Percentiles rank a stretch among this genome's conserved stretches.
These are phyloP conservation scores for Naumovozyma castellii DNA, from an alignment of 805 yeast genomes.

Conservation along the genomic window DNA sequence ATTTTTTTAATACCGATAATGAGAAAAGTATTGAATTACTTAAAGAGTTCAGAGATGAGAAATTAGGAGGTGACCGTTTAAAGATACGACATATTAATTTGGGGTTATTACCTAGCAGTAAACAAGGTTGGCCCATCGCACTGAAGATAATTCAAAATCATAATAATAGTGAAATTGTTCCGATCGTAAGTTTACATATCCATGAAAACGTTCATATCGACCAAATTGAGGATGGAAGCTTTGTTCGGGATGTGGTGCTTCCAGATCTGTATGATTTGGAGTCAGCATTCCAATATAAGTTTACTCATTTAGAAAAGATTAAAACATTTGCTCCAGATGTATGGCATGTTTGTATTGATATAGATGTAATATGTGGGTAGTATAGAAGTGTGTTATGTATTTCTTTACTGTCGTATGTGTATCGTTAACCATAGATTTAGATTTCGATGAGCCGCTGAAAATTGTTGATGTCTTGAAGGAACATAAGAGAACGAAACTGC, in stretches of 20 bases:
- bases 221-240: constrained; percentile 29
- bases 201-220: constrained; percentile 61
- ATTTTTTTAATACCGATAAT: constrained; percentile 57
- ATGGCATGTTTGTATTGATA: constrained; percentile 61
- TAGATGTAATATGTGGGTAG: constrained; percentile 14
- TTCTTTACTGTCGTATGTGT: too few species aligned
- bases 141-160: constrained; percentile 10
- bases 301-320: constrained; percentile 47
- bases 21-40: constrained; percentile 39
- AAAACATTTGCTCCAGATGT: constrained; percentile 85
- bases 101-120: constrained; percentile 70
- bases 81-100: constrained; percentile 51
- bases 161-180: constrained; percentile 7
- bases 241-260: constrained; percentile 6
- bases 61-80: constrained; percentile 20
- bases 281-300: constrained; percentile 4
- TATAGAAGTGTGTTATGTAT: too few species aligned
- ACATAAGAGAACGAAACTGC: too few species aligned
- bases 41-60: constrained; percentile 10
- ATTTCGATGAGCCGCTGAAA: too few species aligned
- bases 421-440: too few species aligned
- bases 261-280: constrained; percentile 1
- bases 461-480: too few species aligned
- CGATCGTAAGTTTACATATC: constrained; percentile 41
- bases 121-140: constrained; percentile 50